Conservation (phyloP, 495 filamentous ascomycete genomes). For the Halenospora varia region DNA sequence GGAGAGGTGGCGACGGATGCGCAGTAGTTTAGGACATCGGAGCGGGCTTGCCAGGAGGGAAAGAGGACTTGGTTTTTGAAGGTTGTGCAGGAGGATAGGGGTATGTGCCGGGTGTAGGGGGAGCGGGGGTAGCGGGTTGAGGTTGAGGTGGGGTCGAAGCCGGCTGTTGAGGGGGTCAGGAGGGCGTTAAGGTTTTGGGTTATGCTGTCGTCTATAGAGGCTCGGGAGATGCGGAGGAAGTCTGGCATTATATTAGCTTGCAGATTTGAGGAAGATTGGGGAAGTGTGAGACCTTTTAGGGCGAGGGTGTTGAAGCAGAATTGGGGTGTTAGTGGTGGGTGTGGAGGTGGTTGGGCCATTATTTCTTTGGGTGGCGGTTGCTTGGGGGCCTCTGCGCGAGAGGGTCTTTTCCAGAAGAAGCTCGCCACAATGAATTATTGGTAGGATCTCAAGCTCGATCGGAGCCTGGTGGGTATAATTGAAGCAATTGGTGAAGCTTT, state of each 20-base stretch:
- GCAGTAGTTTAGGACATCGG: conserved; percentile 87
- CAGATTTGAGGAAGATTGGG: not conserved
- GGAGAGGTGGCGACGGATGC: conserved; percentile 80
- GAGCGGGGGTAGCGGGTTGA: conserved; percentile 41
- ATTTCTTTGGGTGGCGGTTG: conserved; percentile 25
- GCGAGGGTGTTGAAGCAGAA: conserved; percentile 90
- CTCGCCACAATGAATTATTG: conserved; percentile 38
- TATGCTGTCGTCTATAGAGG: conserved; percentile 88
- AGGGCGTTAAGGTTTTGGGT: conserved; percentile 90
- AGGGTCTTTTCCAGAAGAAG: conserved; percentile 42
- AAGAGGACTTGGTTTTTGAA: conserved; percentile 84
- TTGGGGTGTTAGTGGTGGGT: conserved; percentile 71
- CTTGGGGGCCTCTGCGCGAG: conserved; percentile 33
- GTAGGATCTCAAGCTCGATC: not conserved
- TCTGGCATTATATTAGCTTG: conserved; percentile 46
- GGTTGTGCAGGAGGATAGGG: conserved; percentile 53
- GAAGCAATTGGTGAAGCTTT: not conserved
- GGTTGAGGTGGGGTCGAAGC: conserved; percentile 82
- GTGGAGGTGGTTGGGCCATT: conserved; percentile 60
- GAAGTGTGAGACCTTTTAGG: conserved; percentile 61
- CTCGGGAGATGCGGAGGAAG: conserved; percentile 85
- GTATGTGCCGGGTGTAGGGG: conserved; percentile 50
- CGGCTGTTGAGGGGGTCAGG: conserved; percentile 62
- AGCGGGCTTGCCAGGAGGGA: conserved; percentile 81
- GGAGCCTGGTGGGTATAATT: too few relatives aligned